These are phyloP conservation scores for Schizothecium vesticola DNA, from an alignment of 495 filamentous ascomycete genomes.

Conservation along the genomic window DNA sequence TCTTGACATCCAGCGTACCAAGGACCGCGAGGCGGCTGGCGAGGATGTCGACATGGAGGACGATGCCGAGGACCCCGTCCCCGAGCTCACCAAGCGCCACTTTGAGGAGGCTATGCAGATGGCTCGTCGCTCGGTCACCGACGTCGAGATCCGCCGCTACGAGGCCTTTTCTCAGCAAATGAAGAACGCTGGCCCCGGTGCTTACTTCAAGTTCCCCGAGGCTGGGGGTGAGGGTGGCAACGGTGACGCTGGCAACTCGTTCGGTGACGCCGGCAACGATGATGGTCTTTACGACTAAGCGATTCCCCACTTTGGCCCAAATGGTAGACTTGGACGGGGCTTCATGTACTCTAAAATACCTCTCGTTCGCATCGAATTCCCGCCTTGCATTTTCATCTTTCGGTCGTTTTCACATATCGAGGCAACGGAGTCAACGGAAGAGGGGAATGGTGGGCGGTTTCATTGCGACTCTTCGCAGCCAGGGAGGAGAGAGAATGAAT, in stretches of 20 bases:
- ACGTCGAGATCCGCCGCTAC: conserved; percentile 95
- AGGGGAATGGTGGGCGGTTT: background rate
- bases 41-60: conserved; percentile 73
- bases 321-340: conserved; percentile 5
- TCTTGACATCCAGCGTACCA: conserved; percentile 78
- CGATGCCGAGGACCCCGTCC: conserved; percentile 89
- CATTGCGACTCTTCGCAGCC: background rate
- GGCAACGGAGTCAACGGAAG: background rate
- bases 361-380: background rate
- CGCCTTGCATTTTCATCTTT: conserved; percentile 1
- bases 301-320: background rate
- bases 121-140: conserved; percentile 86
- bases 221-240: conserved; percentile 53
- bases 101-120: conserved; percentile 98
- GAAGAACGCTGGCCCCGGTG: conserved; percentile 93
- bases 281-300: conserved; percentile 72
- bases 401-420: conserved; percentile 5
- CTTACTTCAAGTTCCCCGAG: conserved; percentile 94
- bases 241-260: conserved; percentile 52
- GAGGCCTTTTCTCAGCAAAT: conserved; percentile 98
- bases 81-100: conserved; percentile 89
- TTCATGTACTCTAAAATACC: conserved; percentile 19
- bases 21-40: conserved; percentile 82
- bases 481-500: background rate
- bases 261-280: conserved; percentile 80